Evolutionary conservation across 306 rosid species (phyloP).

Genomic region (Crotalaria pallida): DNA sequence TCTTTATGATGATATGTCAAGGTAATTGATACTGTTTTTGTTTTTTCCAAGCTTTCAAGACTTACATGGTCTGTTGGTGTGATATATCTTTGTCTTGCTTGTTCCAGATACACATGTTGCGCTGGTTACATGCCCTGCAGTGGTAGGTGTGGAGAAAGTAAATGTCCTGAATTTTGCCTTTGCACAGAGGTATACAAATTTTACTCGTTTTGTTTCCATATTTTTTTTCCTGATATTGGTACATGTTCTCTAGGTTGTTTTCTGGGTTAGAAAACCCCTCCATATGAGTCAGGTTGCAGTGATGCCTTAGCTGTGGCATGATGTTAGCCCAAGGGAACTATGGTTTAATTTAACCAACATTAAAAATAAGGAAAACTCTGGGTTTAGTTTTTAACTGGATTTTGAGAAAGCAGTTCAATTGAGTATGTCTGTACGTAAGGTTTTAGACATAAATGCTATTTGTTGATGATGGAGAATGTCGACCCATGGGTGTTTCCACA

Average conservation of each 20-base stretch:
- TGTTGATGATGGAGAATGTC: neutral
- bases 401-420: neutral
- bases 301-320: constrained; percentile 3
- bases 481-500: neutral
- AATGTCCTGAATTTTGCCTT: constrained; percentile 86
- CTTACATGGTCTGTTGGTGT: neutral
- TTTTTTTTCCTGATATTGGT: neutral
- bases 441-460: neutral
- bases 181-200: constrained; percentile 62
- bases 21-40: constrained; percentile 38
- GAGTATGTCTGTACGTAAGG: neutral
- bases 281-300: neutral
- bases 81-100: constrained; percentile 10
- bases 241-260: neutral
- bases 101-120: constrained; percentile 72
- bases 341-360: neutral
- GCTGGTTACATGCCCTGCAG: constrained; percentile 96
- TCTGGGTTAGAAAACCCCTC: neutral
- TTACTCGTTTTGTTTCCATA: neutral
- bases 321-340: neutral
- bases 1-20: constrained; percentile 79
- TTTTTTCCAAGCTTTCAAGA: neutral
- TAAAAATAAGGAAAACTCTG: neutral
- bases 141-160: constrained; percentile 44
- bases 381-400: neutral